Base-by-base conservation (phyloP, 257 asterid genomes). In the Nicotiana paniculata region DNA sequence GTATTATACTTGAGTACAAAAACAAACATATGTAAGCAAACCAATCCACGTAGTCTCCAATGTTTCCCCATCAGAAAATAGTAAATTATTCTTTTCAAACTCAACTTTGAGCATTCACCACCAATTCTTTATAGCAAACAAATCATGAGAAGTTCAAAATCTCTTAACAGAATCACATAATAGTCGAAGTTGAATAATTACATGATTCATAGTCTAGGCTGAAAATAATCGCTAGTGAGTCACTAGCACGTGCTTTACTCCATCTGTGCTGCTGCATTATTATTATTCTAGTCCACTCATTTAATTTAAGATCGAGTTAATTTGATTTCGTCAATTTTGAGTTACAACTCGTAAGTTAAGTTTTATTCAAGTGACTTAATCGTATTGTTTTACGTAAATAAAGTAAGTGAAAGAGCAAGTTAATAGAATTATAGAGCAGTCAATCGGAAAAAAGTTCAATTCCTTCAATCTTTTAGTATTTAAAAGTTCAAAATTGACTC, bases 21-120 rank as follows among this genome's bases (percentile, higher is more conserved):
- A 35, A 35, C 10, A 33, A 68, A 68, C 17, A 37, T 59, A 58
- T 62, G 83, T 59, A 59, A 59, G 70, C 48, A 81, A 84, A 77
- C 48, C 70, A 68, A 13, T 78, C 87, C 85, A 81, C 82, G 85
- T 79, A 86, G 28, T 72, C 84, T 57, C 68, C 85, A 57, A 58
- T 55, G 87, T 21, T 64, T 78, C 77, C 81, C 85, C 59, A 79
- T 78, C 85, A 70, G 76, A 84, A 64, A 37, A n/a, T n/a, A 11
- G 55, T 28, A 68, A 82, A 57, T 54, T 77, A 51, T 72, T 67
- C 65, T 10, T 79, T 68, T 12, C 33, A 59, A 62, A 16, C 37
- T 61, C 64, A 70, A 55, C n/a, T 65, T 66, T 46, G 66, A 46
- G 57, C 59, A 80, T 74, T 70, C 79, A 70, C 18, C 9, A 21